phyloP scores from a whole-genome alignment of 306 rosid genomes.

The Sindora glabra region DNA sequence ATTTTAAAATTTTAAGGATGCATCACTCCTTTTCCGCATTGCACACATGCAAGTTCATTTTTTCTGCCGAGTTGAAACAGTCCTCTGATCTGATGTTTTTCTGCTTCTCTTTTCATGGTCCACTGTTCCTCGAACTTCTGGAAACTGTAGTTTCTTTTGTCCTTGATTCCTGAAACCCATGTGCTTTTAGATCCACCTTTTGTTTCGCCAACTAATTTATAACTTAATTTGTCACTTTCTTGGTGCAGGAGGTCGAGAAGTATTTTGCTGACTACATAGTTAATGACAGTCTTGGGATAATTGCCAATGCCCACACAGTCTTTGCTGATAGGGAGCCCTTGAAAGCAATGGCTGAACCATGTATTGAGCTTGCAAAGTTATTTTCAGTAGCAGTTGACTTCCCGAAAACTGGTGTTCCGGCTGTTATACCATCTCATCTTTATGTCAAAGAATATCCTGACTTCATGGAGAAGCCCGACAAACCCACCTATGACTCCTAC shows the following conservation, averaged over 20 bases:
- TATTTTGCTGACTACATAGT: constrained; percentile 59
- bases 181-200: neutral
- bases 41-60: no score
- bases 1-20: no score
- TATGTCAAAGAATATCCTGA: constrained; percentile 59
- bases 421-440: constrained; percentile 42
- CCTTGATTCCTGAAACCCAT: neutral
- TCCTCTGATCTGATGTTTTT: no score
- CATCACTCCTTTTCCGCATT: no score
- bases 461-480: constrained; percentile 72
- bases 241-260: constrained; percentile 58
- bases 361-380: constrained; percentile 59
- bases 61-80: no score
- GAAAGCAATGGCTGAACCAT: constrained; percentile 56
- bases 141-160: neutral
- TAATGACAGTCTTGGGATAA: constrained; percentile 62
- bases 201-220: neutral
- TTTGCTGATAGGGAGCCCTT: constrained; percentile 48
- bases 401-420: constrained; percentile 78
- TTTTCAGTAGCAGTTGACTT: constrained; percentile 74
- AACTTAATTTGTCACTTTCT: neutral
- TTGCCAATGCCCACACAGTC: constrained; percentile 72
- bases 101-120: no score
- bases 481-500: constrained; percentile 39
- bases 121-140: no score